These are phyloP conservation scores for Linnemannia zychae DNA, from an alignment of 192 early-diverging fungal genomes.

Conservation along the genomic window DNA sequence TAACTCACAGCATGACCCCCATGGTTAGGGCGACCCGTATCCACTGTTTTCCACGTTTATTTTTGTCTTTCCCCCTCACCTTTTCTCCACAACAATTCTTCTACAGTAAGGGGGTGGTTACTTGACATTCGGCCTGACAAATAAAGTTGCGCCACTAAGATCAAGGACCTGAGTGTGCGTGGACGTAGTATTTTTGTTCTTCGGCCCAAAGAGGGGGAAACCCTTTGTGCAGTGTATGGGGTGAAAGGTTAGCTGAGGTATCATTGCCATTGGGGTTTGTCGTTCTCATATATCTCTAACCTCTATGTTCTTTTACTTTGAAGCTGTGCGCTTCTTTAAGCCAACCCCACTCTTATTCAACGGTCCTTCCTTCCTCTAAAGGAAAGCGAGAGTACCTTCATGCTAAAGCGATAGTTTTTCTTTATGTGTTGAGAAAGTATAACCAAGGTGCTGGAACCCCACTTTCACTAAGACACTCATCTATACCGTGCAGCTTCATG, in stretches of 20 bases:
- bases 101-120: neutral
- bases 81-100: neutral
- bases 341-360: neutral
- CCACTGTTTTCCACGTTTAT: neutral
- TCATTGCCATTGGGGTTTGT: neutral
- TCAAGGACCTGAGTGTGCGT: constrained; percentile 12
- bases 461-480: neutral
- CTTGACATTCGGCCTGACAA: constrained; percentile 6
- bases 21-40: too few relatives aligned
- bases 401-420: constrained; percentile 8
- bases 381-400: neutral
- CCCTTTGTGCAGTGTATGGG: neutral
- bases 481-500: too few relatives aligned
- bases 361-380: neutral
- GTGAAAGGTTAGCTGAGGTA: neutral
- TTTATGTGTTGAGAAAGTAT: neutral
- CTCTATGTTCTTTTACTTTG: neutral
- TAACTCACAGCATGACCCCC: too few relatives aligned
- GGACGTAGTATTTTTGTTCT: neutral
- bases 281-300: too few relatives aligned
- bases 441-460: neutral
- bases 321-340: neutral
- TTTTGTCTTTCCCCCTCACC: neutral
- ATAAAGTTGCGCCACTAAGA: constrained; percentile 22
- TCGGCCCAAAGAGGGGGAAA: too few relatives aligned